Conservation (phyloP, 2,329 filamentous ascomycete species). For the Aspergillus carbonarius region DNA sequence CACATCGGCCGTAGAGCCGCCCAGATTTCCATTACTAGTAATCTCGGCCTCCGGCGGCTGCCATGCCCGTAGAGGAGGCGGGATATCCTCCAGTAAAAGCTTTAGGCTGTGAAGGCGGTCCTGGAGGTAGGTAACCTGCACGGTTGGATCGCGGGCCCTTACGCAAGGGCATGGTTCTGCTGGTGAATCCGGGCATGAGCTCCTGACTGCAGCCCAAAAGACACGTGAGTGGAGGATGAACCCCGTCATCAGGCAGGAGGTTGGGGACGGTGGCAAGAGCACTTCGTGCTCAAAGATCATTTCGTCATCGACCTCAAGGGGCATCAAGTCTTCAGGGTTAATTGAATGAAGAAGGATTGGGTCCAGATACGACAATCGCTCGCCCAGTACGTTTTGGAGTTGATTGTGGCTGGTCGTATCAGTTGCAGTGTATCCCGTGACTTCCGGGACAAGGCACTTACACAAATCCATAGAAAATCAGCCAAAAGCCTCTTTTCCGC, state of each 20-base stretch:
- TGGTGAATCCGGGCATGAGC: not conserved
- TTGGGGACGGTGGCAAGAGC: conserved; percentile 7
- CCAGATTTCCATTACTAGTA: not conserved
- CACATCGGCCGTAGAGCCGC: not conserved
- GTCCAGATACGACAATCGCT: conserved; percentile 31
- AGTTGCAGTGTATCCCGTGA: not conserved
- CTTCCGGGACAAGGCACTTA: not conserved
- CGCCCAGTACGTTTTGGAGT: conserved; percentile 22
- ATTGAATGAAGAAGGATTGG: conserved; percentile 28
- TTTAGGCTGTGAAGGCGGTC: conserved; percentile 30
- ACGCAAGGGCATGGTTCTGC: conserved; percentile 12
- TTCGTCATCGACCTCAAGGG: conserved; percentile 35
- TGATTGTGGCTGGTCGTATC: conserved; percentile 15
- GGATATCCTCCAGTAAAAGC: conserved; percentile 17
- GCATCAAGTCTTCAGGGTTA: conserved; percentile 34
- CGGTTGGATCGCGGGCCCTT: conserved; percentile 1
- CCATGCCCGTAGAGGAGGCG: not conserved
- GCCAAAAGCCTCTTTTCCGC: conserved; percentile 40
- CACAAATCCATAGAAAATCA: conserved; percentile 35
- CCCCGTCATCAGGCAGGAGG: conserved; percentile 23
- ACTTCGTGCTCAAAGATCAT: conserved; percentile 25
- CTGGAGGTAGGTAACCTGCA: conserved; percentile 21
- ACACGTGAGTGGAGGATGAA: conserved; percentile 32
- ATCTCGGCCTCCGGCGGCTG: not conserved
- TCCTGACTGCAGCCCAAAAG: conserved; percentile 22